Percentiles rank a stretch among this genome's conserved stretches.
Evolutionary conservation across 371 early-diverging fungal species (phyloP).

Genomic region (Encephalitozoon romaleae): DNA sequence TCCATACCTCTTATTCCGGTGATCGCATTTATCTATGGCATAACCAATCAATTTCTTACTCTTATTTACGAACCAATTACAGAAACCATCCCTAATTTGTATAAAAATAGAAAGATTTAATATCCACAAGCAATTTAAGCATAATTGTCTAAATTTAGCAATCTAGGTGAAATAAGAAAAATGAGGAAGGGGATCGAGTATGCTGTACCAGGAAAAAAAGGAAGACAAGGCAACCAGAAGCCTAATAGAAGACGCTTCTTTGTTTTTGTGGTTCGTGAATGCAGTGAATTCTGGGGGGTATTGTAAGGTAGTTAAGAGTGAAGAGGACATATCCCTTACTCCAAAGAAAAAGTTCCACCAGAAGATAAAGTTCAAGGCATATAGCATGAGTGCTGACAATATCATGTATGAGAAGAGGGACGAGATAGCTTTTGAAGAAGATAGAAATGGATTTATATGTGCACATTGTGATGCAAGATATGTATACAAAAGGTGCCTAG

Average conservation of each 20-base stretch:
- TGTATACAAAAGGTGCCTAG: conserved; percentile 36
- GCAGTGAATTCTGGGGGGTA: neutral
- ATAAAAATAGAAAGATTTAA: neutral
- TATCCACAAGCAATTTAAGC: conserved; percentile 4
- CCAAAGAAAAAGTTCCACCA: neutral
- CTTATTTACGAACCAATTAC: neutral
- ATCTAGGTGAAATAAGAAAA: neutral
- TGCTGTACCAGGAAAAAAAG: neutral
- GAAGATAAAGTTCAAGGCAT: neutral
- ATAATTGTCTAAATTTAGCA: neutral
- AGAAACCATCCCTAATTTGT: neutral
- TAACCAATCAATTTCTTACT: neutral
- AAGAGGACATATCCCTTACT: neutral
- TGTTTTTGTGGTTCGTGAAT: neutral
- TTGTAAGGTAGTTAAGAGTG: neutral
- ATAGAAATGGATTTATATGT: conserved; percentile 22
- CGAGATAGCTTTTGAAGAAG: neutral
- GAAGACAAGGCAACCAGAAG: neutral
- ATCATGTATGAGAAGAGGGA: neutral
- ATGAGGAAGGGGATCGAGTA: neutral
- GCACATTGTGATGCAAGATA: conserved; percentile 30
- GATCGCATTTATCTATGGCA: neutral
- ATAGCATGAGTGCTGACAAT: neutral
- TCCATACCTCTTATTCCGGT: neutral
- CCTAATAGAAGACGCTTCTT: neutral